A percentile compares a stretch with the other conserved stretches of the same genome.
phyloP scores from a whole-genome alignment of 352 stramenopile genomes.

The Sclerospora graminicola region DNA sequence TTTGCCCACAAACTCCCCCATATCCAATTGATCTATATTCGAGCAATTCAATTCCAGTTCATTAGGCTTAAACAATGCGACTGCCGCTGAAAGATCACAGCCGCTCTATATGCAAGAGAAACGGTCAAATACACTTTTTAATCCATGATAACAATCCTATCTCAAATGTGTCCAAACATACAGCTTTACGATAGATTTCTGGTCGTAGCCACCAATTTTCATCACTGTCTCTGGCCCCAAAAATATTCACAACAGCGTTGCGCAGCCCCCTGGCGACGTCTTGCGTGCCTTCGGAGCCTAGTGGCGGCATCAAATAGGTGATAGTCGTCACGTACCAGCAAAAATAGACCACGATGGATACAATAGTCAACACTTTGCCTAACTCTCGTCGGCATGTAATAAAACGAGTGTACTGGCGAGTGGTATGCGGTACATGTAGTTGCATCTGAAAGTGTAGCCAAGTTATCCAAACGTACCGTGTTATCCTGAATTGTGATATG shows the following conservation, averaged over 20 bases:
- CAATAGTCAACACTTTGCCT: constrained; percentile 17
- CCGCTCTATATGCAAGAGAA: constrained; percentile 20
- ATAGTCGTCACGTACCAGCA: constrained; percentile 51
- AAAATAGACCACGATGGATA: constrained; percentile 29
- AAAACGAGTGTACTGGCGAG: constrained; percentile 15
- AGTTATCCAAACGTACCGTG: too few species aligned
- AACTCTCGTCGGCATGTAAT: constrained; percentile 14
- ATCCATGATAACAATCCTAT: constrained; percentile 1
- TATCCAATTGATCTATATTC: constrained; percentile 46
- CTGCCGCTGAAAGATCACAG: constrained; percentile 54
- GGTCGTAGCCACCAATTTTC: constrained; percentile 45
- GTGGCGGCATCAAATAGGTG: constrained; percentile 8
- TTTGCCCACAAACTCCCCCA: constrained; percentile 45
- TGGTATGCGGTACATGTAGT: too few species aligned
- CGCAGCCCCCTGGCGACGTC: constrained; percentile 3
- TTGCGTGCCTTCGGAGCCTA: constrained; percentile 7
- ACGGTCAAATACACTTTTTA: background rate
- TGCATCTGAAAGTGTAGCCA: too few species aligned
- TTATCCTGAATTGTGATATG: too few species aligned
- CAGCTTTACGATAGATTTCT: constrained; percentile 30
- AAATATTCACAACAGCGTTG: constrained; percentile 4
- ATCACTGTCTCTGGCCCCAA: constrained; percentile 1
- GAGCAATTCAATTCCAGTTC: constrained; percentile 57
- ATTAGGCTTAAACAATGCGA: constrained; percentile 42
- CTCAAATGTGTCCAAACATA: constrained; percentile 8